phyloP scores from a whole-genome alignment of 176 grass and related monocot species.

The Guadua angustifolia region DNA sequence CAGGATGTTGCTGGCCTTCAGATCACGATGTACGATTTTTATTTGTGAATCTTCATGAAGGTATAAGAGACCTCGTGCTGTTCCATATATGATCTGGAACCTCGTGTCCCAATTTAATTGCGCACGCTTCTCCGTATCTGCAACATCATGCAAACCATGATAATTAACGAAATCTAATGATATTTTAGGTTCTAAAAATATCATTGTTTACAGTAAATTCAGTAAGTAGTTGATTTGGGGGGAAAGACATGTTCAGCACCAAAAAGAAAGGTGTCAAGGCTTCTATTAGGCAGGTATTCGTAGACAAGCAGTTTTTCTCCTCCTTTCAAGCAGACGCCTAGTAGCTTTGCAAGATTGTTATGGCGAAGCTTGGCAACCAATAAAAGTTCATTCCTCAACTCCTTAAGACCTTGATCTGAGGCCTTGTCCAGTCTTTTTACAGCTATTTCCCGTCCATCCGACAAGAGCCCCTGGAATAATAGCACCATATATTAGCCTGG shows the following conservation, averaged over 20 bases:
- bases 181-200: too few species aligned
- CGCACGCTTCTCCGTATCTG: slow-evolving; percentile 27
- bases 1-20: slow-evolving; percentile 54
- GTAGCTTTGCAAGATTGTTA: slow-evolving; percentile 52
- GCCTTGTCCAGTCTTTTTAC: slow-evolving; percentile 41
- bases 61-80: slow-evolving; percentile 38
- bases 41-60: slow-evolving; percentile 47
- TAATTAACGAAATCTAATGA: too few species aligned
- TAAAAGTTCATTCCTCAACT: slow-evolving; percentile 55
- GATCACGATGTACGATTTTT: slow-evolving; percentile 50
- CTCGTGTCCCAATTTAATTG: slow-evolving; percentile 40
- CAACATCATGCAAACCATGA: too few species aligned
- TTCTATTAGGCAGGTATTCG: slow-evolving; percentile 52
- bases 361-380: slow-evolving; percentile 62
- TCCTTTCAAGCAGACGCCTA: slow-evolving; percentile 43
- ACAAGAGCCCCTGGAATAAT: slow-evolving; percentile 41
- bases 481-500: too few species aligned
- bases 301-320: slow-evolving; percentile 53
- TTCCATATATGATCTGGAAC: slow-evolving; percentile 35
- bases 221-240: too few species aligned
- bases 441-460: slow-evolving; percentile 40
- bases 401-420: slow-evolving; percentile 38
- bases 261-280: slow-evolving; percentile 49
- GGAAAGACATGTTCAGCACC: slow-evolving; percentile 19
- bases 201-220: neutral